Evolutionary conservation across 1,284 basidiomycete genomes (phyloP), one percentile per base, ranked within the genome.

Genomic region (Ustilago cynodontis): DNA sequence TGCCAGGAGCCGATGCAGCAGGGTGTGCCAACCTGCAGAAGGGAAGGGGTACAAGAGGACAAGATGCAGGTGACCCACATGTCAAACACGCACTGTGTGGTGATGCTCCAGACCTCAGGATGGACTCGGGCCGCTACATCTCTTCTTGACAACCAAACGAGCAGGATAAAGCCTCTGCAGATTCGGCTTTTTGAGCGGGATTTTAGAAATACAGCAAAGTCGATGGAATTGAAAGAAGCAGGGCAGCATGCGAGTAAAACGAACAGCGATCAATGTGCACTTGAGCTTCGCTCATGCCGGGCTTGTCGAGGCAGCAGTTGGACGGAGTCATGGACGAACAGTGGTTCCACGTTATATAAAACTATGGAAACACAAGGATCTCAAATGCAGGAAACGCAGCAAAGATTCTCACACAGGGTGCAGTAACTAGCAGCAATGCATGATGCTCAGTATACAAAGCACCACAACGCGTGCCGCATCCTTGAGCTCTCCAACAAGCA

Each of bases 381-480:
- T 24, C 26, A 14, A 18, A 28, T 49, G 47, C 8, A 49, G 47
- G 24, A 24, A 24, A 28, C 14, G 47, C 11, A 26, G 24, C 22
- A 6, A 49, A 26, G 47, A 10, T 49, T 49, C 47, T 13, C 24
- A 24, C 24, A 24, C n/a, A 14, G 47, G 47, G 47, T 49, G 14
- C n/a, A n/a, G n/a, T n/a, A n/a, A n/a, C n/a, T n/a, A n/a, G 47
- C 47, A 49, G 47, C 47, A 28, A 49, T 28, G 47, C 47, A 49
- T 28, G 22, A 26, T 11, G 47, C 47, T 49, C 11, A 26, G 47
- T 16, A 14, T 26, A 28, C 2, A 49, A 49, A n/a, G n/a, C n/a
- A n/a, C 26, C 10, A 49, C 47, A 49, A 49, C 47, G 24, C 47
- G 26, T 49, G 47, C 26, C 47, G 29, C 51, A 53, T n/a, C 29